These are phyloP conservation scores for Polyplosphaeria fusca DNA, from an alignment of 495 filamentous ascomycete species.

Conservation along the genomic window DNA sequence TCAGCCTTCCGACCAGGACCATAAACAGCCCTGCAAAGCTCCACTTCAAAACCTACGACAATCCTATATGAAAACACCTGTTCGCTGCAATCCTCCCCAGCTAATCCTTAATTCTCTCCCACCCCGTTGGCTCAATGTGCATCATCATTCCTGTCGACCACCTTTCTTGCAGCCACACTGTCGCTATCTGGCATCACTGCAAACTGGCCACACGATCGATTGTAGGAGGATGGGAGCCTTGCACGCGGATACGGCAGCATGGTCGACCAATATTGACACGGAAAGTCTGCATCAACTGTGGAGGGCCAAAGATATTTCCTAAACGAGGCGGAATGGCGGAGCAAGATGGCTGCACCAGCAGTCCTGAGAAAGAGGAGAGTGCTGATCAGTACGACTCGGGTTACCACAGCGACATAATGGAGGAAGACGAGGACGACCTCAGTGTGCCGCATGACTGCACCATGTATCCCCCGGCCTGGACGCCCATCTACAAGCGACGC, in stretches of 20 bases:
- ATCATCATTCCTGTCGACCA: conserved; percentile 27
- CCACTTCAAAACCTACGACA: no score
- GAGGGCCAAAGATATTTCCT: conserved; percentile 14
- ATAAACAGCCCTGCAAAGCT: no score
- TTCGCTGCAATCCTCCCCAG: no score
- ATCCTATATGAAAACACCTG: no score
- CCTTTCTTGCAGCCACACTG: conserved; percentile 20
- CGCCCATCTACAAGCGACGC: no score
- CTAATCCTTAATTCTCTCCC: no score
- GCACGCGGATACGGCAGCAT: conserved; percentile 17
- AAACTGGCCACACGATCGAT: conserved; percentile 2
- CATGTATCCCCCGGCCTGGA: no score
- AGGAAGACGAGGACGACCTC: conserved; percentile 11
- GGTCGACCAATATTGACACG: conserved; percentile 20
- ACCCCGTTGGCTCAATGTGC: conserved; percentile 27
- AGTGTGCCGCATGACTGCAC: no score
- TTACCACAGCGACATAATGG: conserved; percentile 20
- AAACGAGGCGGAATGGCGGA: conserved; percentile 19
- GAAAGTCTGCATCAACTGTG: conserved; percentile 21
- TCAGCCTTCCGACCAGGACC: no score
- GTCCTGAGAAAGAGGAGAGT: background rate
- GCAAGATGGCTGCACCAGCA: background rate
- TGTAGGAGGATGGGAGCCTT: background rate
- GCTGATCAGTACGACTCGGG: conserved; percentile 16
- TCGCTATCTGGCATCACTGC: conserved; percentile 26